phyloP scores from a whole-genome alignment of 768 basidiomycete species.

The Brasilioporus rufonigricans region DNA sequence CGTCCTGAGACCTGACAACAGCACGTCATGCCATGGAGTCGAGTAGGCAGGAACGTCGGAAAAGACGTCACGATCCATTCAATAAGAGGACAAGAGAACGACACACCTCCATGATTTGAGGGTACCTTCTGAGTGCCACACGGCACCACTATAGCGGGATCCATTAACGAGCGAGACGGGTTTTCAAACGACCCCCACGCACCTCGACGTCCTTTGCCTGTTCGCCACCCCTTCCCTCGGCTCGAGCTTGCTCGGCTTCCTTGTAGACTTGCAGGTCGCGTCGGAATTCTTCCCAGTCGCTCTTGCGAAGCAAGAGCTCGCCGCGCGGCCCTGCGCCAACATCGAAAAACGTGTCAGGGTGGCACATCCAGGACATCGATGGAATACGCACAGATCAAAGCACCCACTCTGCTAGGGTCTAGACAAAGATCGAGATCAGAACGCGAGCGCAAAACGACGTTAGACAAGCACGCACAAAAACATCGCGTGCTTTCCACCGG shows the following conservation, averaged over 20 bases:
- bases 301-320: constrained; percentile 15
- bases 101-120: constrained; percentile 21
- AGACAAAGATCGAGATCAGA: neutral
- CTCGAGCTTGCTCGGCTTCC: neutral
- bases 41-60: neutral
- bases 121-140: neutral
- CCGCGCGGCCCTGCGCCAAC: constrained; percentile 20
- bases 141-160: constrained; percentile 4
- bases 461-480: constrained; percentile 18
- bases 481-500: constrained; percentile 20
- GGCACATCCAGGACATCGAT: no score
- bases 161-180: neutral
- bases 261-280: constrained; percentile 1
- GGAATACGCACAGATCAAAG: constrained; percentile 14
- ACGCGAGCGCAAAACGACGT: neutral
- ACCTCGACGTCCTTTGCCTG: neutral
- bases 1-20: constrained; percentile 20
- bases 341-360: no score
- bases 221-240: neutral
- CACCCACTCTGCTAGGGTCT: neutral
- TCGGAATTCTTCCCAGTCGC: constrained; percentile 13
- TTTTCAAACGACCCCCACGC: neutral
- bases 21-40: neutral
- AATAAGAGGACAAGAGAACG: neutral
- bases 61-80: neutral